phyloP scores from a whole-genome alignment of 257 asterid species.

The Oldenlandia corymbosa region DNA sequence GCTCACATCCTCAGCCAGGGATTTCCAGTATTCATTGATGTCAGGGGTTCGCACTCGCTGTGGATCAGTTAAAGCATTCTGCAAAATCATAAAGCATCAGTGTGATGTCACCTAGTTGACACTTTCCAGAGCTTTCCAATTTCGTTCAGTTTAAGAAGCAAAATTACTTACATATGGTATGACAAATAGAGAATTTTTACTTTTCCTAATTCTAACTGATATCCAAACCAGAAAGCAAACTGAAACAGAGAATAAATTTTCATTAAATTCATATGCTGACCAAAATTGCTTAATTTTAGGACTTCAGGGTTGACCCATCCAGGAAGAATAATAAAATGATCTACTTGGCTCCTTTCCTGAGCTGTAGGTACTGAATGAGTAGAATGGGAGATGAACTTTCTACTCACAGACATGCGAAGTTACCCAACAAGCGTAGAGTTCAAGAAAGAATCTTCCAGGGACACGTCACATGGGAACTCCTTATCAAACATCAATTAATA shows the following conservation, averaged over 20 bases:
- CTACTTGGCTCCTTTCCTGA: neutral
- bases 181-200: neutral
- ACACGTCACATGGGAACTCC: too few relatives aligned
- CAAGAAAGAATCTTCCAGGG: neutral
- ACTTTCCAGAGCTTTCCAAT: too few relatives aligned
- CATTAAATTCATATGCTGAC: neutral
- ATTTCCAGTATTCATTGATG: slow-evolving; percentile 88
- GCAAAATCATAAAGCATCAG: slow-evolving; percentile 24
- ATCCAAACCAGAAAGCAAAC: neutral
- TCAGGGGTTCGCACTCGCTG: slow-evolving; percentile 75
- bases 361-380: neutral
- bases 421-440: neutral
- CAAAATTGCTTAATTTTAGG: neutral
- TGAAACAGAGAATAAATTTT: neutral
- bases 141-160: neutral
- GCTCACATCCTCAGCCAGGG: slow-evolving; percentile 94
- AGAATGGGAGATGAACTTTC: too few relatives aligned
- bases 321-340: neutral
- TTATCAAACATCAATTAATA: neutral
- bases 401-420: too few relatives aligned
- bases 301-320: neutral
- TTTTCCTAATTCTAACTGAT: neutral
- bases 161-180: neutral
- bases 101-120: slow-evolving; percentile 2
- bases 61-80: slow-evolving; percentile 90